Evolutionary conservation across 2,329 filamentous ascomycete species (phyloP).

Genomic region (Sarocladium strictum): DNA sequence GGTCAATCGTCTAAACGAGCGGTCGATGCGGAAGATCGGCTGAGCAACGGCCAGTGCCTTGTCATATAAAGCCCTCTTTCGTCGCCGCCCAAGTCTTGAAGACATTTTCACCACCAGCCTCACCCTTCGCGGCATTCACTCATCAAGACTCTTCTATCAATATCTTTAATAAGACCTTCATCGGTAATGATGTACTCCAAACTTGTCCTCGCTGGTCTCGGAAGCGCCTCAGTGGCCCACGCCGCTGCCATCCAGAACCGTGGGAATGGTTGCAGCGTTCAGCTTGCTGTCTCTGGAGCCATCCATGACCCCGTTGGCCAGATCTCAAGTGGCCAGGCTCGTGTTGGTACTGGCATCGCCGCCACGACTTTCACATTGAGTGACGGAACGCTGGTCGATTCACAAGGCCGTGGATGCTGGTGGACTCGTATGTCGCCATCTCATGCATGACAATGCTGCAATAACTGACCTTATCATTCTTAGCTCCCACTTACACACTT

Average conservation of each 20-base stretch:
- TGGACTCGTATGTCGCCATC: slow-evolving; percentile 44
- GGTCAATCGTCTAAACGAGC: background rate
- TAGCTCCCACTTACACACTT: slow-evolving; percentile 50
- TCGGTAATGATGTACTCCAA: slow-evolving; percentile 12
- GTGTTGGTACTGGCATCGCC: slow-evolving; percentile 40
- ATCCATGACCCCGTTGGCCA: slow-evolving; percentile 51
- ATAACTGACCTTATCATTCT: slow-evolving; percentile 1
- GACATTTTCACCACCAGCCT: background rate
- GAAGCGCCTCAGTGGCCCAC: slow-evolving; percentile 13
- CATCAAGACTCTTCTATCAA: background rate
- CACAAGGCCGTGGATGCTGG: slow-evolving; percentile 54
- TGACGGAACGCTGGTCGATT: slow-evolving; percentile 45
- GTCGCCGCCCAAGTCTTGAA: background rate
- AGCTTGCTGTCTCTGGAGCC: slow-evolving; percentile 42
- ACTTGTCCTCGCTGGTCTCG: slow-evolving; percentile 13
- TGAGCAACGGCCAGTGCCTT: background rate
- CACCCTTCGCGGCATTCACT: background rate
- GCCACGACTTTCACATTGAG: slow-evolving; percentile 49
- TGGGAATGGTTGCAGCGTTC: slow-evolving; percentile 31
- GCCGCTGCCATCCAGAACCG: slow-evolving; percentile 13
- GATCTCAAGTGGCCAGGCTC: slow-evolving; percentile 52
- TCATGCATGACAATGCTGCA: slow-evolving; percentile 2
- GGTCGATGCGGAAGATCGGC: background rate
- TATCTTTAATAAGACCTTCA: slow-evolving; percentile 9
- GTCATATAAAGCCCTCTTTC: background rate